Conservation (phyloP, 2,329 filamentous ascomycete species). For the Pyrenochaeta sp. region DNA sequence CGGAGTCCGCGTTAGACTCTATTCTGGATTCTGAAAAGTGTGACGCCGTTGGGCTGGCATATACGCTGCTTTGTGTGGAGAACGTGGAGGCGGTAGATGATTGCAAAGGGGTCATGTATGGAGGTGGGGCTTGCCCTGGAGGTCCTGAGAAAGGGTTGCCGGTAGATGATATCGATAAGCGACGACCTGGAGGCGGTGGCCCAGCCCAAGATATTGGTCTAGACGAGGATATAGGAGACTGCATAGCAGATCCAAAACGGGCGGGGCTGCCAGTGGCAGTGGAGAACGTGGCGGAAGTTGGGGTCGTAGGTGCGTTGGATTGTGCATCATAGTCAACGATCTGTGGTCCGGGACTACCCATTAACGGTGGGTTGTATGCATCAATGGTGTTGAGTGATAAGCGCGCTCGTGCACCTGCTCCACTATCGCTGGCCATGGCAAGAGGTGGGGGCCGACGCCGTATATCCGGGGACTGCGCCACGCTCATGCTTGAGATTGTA, state of each 20-base stretch:
- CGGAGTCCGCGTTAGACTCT: constrained; percentile 77
- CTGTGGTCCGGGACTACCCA: constrained; percentile 69
- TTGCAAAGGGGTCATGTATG: constrained; percentile 64
- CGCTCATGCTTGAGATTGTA: constrained; percentile 72
- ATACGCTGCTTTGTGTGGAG: constrained; percentile 67
- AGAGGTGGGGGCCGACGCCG: constrained; percentile 81
- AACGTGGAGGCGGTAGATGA: constrained; percentile 62
- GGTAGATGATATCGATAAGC: constrained; percentile 82
- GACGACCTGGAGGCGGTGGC: constrained; percentile 72
- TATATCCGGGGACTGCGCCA: constrained; percentile 54
- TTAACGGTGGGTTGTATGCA: constrained; percentile 65
- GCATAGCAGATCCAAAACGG: constrained; percentile 71
- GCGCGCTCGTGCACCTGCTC: constrained; percentile 65
- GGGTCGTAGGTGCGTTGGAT: constrained; percentile 80
- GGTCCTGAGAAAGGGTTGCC: constrained; percentile 77
- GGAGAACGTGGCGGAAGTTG: constrained; percentile 84
- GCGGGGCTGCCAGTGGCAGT: constrained; percentile 76
- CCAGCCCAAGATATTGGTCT: constrained; percentile 78
- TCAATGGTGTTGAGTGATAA: constrained; percentile 67
- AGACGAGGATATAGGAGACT: constrained; percentile 77
- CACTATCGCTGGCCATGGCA: constrained; percentile 78
- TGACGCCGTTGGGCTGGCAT: constrained; percentile 73
- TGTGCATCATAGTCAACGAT: constrained; percentile 71
- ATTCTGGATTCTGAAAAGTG: constrained; percentile 70
- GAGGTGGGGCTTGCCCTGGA: constrained; percentile 66